Conservation (phyloP, 1,284 basidiomycete genomes). For the Rhodofomes roseus region DNA sequence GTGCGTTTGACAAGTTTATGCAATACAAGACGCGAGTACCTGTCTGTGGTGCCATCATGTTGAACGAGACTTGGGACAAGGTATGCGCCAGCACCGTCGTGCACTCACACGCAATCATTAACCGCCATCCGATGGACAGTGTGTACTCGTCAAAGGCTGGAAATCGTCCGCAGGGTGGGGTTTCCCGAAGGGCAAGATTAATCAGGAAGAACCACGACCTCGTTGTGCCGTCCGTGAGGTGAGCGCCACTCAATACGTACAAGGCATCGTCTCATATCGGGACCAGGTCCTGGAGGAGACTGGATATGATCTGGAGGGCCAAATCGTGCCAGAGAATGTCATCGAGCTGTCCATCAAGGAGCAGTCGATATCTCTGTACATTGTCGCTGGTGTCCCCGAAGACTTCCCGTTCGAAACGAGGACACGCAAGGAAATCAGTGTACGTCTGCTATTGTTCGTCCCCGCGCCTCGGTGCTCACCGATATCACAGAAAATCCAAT, state of each 20-base stretch:
- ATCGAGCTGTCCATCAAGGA: conserved; percentile 90
- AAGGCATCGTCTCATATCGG: conserved; percentile 4
- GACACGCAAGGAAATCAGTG: conserved; percentile 98
- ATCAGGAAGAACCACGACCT: conserved; percentile 82
- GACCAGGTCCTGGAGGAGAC: conserved; percentile 91
- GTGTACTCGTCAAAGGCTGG: conserved; percentile 95
- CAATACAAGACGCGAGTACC: conserved; percentile 97
- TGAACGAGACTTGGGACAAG: conserved; percentile 91
- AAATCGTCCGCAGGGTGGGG: conserved; percentile 96
- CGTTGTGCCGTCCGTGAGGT: conserved; percentile 92
- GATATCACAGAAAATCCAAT: conserved; percentile 81
- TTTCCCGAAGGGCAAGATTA: conserved; percentile 99
- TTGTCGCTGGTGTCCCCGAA: conserved; percentile 90
- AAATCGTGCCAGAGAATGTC: conserved; percentile 67
- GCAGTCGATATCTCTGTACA: conserved; percentile 87
- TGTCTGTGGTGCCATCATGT: conserved; percentile 97
- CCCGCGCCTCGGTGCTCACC: conserved; percentile 2
- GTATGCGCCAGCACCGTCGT: conserved; percentile 37
- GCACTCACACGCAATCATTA: background rate
- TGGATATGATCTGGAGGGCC: conserved; percentile 79
- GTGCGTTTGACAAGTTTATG: conserved; percentile 83
- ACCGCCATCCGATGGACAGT: conserved; percentile 42
- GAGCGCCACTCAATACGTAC: conserved; percentile 16
- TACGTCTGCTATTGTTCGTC: conserved; percentile 40
- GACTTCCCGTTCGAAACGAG: conserved; percentile 88